Percentiles rank a stretch among this genome's conserved stretches.
Evolutionary conservation across 108 stramenopile species (phyloP).

Genomic region (Nitzschia palea): DNA sequence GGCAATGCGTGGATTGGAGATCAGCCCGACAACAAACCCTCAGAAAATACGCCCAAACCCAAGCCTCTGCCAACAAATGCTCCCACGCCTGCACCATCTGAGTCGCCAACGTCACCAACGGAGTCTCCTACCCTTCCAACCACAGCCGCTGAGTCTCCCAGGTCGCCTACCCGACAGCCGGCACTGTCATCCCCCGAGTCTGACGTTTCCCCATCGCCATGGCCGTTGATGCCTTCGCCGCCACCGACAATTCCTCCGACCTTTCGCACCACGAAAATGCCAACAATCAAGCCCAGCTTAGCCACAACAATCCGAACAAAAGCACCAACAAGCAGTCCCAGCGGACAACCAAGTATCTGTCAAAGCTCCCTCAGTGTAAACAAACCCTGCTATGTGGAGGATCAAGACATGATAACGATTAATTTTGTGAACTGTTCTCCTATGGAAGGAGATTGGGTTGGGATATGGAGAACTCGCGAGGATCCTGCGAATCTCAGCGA

Average conservation of each 20-base stretch:
- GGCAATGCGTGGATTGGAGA: background rate
- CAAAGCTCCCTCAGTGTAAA: background rate
- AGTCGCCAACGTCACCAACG: background rate
- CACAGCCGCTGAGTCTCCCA: background rate
- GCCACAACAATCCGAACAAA: no score
- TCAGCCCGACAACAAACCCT: background rate
- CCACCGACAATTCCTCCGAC: background rate
- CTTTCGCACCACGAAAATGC: background rate
- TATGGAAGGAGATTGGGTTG: constrained; percentile 26
- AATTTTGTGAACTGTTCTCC: constrained; percentile 22
- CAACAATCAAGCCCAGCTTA: no score
- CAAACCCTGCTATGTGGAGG: constrained; percentile 9
- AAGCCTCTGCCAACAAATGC: background rate
- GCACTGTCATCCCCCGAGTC: no score
- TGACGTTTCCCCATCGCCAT: background rate
- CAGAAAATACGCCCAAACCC: background rate
- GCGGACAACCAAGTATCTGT: background rate
- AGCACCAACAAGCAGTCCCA: background rate
- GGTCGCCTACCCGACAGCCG: background rate
- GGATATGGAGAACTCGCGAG: constrained; percentile 6
- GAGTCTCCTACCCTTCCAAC: background rate
- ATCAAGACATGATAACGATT: constrained; percentile 8
- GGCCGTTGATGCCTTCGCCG: background rate
- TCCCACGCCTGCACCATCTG: background rate
- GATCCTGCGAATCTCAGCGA: background rate